Conservation (phyloP, 2,329 filamentous ascomycete genomes). For the Aspergillus ochraceoroseus region DNA sequence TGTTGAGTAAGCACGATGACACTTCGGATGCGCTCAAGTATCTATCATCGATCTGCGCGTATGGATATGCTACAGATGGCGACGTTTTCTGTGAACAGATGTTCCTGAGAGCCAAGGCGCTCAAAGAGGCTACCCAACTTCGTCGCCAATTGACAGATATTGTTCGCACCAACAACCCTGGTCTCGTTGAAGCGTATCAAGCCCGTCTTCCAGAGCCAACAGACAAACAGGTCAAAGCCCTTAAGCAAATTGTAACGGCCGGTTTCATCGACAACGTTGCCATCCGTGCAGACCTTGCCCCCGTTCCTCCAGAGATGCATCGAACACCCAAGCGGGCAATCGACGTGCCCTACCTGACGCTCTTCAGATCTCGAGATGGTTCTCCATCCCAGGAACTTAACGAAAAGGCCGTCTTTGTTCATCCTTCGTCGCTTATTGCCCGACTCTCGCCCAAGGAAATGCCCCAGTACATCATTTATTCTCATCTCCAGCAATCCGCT, state of each 20-base stretch:
- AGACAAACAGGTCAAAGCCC: constrained; percentile 65
- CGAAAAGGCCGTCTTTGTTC: constrained; percentile 74
- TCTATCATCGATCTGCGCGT: constrained; percentile 81
- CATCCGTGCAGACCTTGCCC: constrained; percentile 81
- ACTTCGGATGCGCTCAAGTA: constrained; percentile 85
- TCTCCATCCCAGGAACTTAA: constrained; percentile 43
- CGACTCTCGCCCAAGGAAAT: constrained; percentile 65
- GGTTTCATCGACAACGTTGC: constrained; percentile 94
- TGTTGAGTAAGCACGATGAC: constrained; percentile 75
- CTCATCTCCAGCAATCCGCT: constrained; percentile 68
- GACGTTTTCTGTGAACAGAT: constrained; percentile 73
- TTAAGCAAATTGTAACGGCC: constrained; percentile 87
- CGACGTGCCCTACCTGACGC: constrained; percentile 84
- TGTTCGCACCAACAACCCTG: constrained; percentile 66
- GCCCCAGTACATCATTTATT: constrained; percentile 83
- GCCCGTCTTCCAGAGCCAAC: constrained; percentile 56
- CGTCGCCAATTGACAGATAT: constrained; percentile 77
- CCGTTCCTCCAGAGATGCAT: constrained; percentile 61
- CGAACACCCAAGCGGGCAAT: constrained; percentile 78
- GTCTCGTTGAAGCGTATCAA: constrained; percentile 38
- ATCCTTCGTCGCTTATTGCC: constrained; percentile 77
- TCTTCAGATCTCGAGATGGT: constrained; percentile 61
- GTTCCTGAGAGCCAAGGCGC: constrained; percentile 81
- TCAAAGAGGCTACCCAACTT: constrained; percentile 80
- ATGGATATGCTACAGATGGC: constrained; percentile 62